A percentile compares a stretch with the other conserved stretches of the same genome.
These are phyloP conservation scores for Diaporthe australafricana DNA, from an alignment of 2,329 filamentous ascomycete species.

Conservation along the genomic window DNA sequence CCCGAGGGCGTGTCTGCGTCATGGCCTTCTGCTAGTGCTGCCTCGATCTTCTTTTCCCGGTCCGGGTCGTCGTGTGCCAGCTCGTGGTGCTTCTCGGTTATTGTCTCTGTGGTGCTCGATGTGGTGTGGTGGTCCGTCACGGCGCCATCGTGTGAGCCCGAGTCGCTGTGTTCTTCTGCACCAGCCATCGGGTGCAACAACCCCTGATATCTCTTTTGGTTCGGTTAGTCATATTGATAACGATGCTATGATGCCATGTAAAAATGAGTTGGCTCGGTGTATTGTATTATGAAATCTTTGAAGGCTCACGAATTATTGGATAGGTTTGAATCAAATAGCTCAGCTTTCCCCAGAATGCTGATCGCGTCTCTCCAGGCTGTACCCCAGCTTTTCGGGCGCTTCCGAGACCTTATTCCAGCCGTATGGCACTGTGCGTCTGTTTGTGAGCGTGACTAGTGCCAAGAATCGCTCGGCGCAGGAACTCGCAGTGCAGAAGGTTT, in stretches of 20 bases:
- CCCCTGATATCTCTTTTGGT: background rate
- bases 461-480: background rate
- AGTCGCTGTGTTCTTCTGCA: constrained; percentile 17
- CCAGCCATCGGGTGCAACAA: constrained; percentile 30
- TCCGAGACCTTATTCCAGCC: constrained; percentile 16
- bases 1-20: constrained; percentile 62
- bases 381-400: constrained; percentile 2
- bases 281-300: background rate
- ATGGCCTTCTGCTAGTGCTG: constrained; percentile 58
- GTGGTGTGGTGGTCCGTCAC: constrained; percentile 27
- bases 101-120: constrained; percentile 18
- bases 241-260: background rate
- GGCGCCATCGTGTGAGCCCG: background rate
- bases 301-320: background rate
- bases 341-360: background rate
- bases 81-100: constrained; percentile 15
- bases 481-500: background rate
- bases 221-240: constrained; percentile 19
- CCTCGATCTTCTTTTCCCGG: constrained; percentile 39
- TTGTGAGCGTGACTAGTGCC: background rate
- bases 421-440: background rate
- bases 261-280: background rate
- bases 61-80: constrained; percentile 14
- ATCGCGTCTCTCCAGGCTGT: background rate
- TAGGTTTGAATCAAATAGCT: background rate